These are phyloP conservation scores for Stenogyne calaminthoides DNA, from an alignment of 305 asterid species.

Conservation along the genomic window DNA sequence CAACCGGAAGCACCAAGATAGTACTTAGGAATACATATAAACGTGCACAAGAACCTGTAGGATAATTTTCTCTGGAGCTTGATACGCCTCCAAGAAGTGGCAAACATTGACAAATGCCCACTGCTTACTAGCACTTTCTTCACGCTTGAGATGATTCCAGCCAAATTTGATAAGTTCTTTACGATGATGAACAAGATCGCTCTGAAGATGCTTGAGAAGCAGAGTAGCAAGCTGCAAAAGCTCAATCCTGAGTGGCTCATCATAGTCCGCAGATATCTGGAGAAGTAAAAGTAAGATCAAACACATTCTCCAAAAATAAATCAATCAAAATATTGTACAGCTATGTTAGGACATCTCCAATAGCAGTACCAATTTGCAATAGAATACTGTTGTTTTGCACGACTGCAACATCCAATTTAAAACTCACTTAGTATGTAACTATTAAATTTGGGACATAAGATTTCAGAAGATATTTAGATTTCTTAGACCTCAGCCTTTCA, in stretches of 20 bases:
- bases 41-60: constrained; percentile 69
- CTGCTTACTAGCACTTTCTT: constrained; percentile 99
- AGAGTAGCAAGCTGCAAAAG: constrained; percentile 99
- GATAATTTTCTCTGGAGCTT: constrained; percentile 99
- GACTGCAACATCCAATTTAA: not conserved
- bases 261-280: constrained; percentile 93
- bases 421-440: not conserved
- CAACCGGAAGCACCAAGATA: constrained; percentile 15
- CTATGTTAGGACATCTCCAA: constrained; percentile 13
- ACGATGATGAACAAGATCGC: constrained; percentile 94
- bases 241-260: constrained; percentile 98
- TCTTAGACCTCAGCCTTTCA: constrained; percentile 7
- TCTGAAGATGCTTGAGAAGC: constrained; percentile 97
- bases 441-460: not conserved
- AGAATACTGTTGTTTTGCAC: not conserved
- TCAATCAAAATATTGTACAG: not conserved
- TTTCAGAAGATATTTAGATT: constrained; percentile 6
- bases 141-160: constrained; percentile 99
- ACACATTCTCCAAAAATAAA: constrained; percentile 22
- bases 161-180: constrained; percentile 98
- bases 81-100: constrained; percentile 99
- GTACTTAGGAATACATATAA: constrained; percentile 10
- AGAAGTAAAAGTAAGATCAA: constrained; percentile 25
- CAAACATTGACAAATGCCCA: constrained; percentile 99
- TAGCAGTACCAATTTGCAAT: not conserved